Evolutionary conservation across 2,329 filamentous ascomycete genomes (phyloP), one percentile per base, ranked within the genome.

Genomic region (Chrysoporthe deuterocubensis): DNA sequence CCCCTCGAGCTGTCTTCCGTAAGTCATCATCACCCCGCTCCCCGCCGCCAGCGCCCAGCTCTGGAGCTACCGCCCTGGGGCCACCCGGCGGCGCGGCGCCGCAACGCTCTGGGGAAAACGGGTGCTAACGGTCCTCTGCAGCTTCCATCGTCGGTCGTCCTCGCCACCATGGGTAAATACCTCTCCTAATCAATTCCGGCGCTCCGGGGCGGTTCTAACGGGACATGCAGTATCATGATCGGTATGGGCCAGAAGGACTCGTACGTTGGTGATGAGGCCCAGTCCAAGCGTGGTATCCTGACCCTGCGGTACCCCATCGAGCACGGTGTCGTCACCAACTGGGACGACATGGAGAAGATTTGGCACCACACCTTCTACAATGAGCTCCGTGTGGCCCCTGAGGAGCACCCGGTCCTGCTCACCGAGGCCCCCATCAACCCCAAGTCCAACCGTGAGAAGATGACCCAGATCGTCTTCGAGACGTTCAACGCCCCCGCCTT

Each of bases 291-390:
- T 96, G 96, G 96, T 97, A 98, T 99, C 87, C 90, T 99, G 78
- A 98, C 95, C 73, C 90, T 99, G 82, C 92, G 96, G 88, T 99
- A 99, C 87, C 96, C 96, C 81, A 99, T 99, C 83, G 96, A 99
- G 90, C 96, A 99, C 91, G 96, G 96, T 96, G 96, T 99, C 79
- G 96, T 99, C 82, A 99, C 96, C 87, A 98, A 98, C 93, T 99
- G 96, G 96, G 96, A 99, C 84, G 96, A 98, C 85, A 98, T 98
- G 96, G 96, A 98, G 89, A 98, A 98, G 92, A 98, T 99, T 79
- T 99, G 96, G 96, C 96, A 99, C 85, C 96, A 99, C 93, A 98
- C 96, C 81, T 99, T 99, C 90, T 99, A 98, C 93, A 99, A 99
- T 87, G 96, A 99, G 89, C 90, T 99, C 81, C 95, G 96, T 95